Conservation (phyloP, 2,329 filamentous ascomycete species). For the Hirsutella thompsonii region DNA sequence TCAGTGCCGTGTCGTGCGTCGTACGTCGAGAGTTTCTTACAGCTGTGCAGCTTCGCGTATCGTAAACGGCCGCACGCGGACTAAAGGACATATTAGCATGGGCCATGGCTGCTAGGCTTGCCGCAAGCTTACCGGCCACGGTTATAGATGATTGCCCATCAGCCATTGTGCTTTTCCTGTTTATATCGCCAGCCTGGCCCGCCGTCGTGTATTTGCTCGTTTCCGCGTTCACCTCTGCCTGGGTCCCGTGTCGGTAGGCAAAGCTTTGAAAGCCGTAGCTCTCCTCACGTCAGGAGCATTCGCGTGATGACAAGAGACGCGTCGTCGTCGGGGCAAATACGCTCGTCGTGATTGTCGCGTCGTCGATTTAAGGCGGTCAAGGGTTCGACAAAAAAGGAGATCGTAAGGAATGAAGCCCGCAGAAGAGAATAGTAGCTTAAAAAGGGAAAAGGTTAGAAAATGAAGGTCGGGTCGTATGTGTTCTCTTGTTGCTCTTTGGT, state of each 20-base stretch:
- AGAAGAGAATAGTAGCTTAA: too few species aligned
- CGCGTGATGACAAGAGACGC: too few species aligned
- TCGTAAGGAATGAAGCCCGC: too few species aligned
- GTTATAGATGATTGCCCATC: constrained; percentile 39
- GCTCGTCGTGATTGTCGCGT: too few species aligned
- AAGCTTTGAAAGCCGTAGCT: too few species aligned
- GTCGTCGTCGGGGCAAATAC: background rate
- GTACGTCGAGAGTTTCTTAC: constrained; percentile 23
- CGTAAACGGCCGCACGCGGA: constrained; percentile 59
- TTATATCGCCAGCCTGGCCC: too few species aligned
- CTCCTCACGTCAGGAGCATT: too few species aligned
- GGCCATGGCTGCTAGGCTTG: constrained; percentile 9
- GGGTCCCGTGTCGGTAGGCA: background rate
- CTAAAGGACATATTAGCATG: constrained; percentile 22
- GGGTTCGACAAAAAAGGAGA: background rate
- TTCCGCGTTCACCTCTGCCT: background rate
- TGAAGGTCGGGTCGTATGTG: too few species aligned
- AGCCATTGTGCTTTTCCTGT: constrained; percentile 8
- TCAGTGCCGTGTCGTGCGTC: constrained; percentile 4
- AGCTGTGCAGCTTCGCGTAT: constrained; percentile 94
- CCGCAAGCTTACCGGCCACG: constrained; percentile 33
- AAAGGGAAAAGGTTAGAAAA: too few species aligned
- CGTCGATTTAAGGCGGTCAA: too few species aligned
- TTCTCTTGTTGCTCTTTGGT: too few species aligned
- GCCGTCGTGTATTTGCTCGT: background rate